Evolutionary conservation across 768 basidiomycete species (phyloP).

Genomic region (Gloeostereum incarnatum): DNA sequence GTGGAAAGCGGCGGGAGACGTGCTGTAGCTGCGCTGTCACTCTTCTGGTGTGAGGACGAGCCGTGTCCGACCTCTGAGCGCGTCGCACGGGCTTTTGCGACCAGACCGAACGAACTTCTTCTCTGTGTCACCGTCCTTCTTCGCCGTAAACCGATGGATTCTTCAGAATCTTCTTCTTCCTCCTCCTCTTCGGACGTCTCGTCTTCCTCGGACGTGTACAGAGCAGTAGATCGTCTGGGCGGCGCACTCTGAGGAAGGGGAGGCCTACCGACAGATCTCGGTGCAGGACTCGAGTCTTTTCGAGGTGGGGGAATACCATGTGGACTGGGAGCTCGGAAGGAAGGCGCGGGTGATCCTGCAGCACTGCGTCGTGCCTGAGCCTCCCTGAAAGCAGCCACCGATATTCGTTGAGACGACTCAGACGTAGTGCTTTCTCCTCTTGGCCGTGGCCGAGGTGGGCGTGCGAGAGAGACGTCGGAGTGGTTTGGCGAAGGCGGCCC

Average conservation of each 20-base stretch:
- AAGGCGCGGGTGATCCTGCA: constrained; percentile 52
- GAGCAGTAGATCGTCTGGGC: constrained; percentile 2
- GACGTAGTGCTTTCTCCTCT: constrained; percentile 52
- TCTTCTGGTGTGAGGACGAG: constrained; percentile 9
- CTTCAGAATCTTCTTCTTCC: constrained; percentile 15
- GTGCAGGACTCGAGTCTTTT: background rate
- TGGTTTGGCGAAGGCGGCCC: constrained; percentile 30
- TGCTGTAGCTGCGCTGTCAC: background rate
- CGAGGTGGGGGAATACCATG: constrained; percentile 4
- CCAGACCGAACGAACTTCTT: constrained; percentile 4
- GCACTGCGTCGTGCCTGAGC: constrained; percentile 59
- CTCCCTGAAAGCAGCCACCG: constrained; percentile 76
- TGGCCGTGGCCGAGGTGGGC: constrained; percentile 38
- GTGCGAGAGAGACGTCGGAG: constrained; percentile 12
- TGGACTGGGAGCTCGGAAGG: constrained; percentile 31
- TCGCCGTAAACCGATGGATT: constrained; percentile 10
- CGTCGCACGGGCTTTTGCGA: constrained; percentile 9
- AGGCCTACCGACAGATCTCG: background rate
- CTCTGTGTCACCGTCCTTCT: constrained; percentile 24
- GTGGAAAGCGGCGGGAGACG: constrained; percentile 7
- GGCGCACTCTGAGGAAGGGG: constrained; percentile 7
- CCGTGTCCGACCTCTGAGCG: constrained; percentile 25
- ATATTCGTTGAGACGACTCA: constrained; percentile 65
- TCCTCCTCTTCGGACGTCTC: constrained; percentile 23
- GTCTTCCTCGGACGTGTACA: constrained; percentile 18